These are phyloP conservation scores for Candida adriatica DNA, from an alignment of 805 yeast genomes.

Conservation along the genomic window DNA sequence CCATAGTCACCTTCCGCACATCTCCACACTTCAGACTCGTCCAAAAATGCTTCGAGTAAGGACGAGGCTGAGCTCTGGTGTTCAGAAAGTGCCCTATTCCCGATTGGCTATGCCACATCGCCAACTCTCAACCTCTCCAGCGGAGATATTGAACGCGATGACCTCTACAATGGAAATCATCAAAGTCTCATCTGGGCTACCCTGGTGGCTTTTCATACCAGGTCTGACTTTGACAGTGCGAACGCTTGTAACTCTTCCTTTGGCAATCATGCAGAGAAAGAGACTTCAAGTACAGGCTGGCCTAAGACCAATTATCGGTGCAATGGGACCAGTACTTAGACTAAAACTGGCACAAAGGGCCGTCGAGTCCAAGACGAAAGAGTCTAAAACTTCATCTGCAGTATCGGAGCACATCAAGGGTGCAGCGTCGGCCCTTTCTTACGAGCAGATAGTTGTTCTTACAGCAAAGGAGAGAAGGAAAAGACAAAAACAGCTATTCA, in stretches of 20 bases:
- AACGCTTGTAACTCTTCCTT: conserved; percentile 63
- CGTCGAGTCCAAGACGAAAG: conserved; percentile 19
- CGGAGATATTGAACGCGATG: conserved; percentile 11
- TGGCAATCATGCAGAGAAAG: conserved; percentile 66
- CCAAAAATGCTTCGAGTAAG: no score
- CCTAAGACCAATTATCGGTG: conserved; percentile 62
- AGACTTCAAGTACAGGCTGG: conserved; percentile 65
- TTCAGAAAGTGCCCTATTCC: no score
- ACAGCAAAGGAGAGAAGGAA: conserved; percentile 73
- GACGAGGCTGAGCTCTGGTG: no score
- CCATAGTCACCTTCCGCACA: no score
- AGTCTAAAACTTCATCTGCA: conserved; percentile 22
- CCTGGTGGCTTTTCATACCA: conserved; percentile 85
- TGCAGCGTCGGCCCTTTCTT: conserved; percentile 39
- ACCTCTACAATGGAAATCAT: conserved; percentile 34
- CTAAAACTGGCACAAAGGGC: conserved; percentile 37
- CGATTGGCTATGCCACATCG: conserved; percentile 1
- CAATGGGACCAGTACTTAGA: conserved; percentile 70
- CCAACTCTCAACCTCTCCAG: conserved; percentile 6
- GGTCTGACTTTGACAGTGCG: conserved; percentile 61
- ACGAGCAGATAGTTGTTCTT: conserved; percentile 71
- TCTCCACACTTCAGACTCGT: no score
- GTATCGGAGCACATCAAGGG: conserved; percentile 14
- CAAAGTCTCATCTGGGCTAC: conserved; percentile 55
- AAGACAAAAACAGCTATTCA: conserved; percentile 67